Percentiles rank a stretch among this genome's conserved stretches.
phyloP scores from a whole-genome alignment of 2,329 filamentous ascomycete genomes.

The Xylariaceae sp. region DNA sequence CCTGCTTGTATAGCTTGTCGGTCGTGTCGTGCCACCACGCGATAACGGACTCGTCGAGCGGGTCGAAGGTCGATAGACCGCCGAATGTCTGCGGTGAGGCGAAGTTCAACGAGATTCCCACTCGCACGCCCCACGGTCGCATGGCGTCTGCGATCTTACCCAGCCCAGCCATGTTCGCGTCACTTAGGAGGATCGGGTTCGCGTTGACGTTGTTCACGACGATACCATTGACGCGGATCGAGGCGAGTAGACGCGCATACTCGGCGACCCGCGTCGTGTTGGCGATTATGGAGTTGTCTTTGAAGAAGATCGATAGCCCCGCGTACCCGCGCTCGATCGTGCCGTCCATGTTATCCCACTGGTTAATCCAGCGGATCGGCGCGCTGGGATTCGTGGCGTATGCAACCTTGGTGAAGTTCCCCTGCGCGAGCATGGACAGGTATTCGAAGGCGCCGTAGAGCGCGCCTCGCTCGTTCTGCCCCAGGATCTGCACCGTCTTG shows the following conservation, averaged over 20 bases:
- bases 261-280: constrained; percentile 65
- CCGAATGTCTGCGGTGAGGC: constrained; percentile 65
- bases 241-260: constrained; percentile 71
- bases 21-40: constrained; percentile 69
- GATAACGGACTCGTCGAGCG: constrained; percentile 65
- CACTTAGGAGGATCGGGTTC: constrained; percentile 62
- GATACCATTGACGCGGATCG: constrained; percentile 69
- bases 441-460: constrained; percentile 75
- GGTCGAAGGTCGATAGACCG: constrained; percentile 68
- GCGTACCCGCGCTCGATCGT: constrained; percentile 73
- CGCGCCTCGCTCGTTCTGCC: constrained; percentile 70
- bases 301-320: constrained; percentile 73
- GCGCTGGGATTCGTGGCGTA: constrained; percentile 58
- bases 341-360: constrained; percentile 76
- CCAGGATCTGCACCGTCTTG: constrained; percentile 62
- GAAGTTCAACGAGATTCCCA: constrained; percentile 73
- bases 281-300: constrained; percentile 59
- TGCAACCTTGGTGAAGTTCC: constrained; percentile 55
- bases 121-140: constrained; percentile 69
- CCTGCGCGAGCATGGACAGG: constrained; percentile 61
- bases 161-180: constrained; percentile 66
- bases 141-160: constrained; percentile 68
- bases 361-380: constrained; percentile 70
- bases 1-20: constrained; percentile 61
- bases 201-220: constrained; percentile 78